These are phyloP conservation scores for Scenedesmus sp. DNA, from an alignment of 163 green algal species.

Conservation along the genomic window DNA sequence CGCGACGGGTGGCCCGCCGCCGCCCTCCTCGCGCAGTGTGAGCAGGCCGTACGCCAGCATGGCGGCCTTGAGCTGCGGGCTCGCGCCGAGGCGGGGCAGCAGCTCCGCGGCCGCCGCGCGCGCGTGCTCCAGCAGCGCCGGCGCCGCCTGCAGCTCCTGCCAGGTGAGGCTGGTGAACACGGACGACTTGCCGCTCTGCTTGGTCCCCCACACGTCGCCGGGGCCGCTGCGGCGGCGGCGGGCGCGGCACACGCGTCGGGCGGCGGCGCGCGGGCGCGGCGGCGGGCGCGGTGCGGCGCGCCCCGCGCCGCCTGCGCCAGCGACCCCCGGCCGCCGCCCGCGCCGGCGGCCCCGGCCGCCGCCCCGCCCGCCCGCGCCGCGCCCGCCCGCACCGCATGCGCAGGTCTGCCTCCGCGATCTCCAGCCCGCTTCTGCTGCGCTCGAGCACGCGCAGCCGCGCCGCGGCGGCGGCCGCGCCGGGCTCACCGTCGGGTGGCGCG, in stretches of 20 bases:
- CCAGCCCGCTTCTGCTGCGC: slow-evolving; percentile 65
- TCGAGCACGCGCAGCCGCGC: slow-evolving; percentile 64
- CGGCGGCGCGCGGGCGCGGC: neutral
- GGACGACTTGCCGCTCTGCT: slow-evolving; percentile 30
- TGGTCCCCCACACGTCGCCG: slow-evolving; percentile 40
- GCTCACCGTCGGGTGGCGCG: neutral
- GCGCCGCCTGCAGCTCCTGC: slow-evolving; percentile 22
- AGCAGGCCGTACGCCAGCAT: slow-evolving; percentile 50
- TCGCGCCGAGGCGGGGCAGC: slow-evolving; percentile 1
- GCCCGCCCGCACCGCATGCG: slow-evolving; percentile 17
- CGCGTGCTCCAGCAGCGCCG: slow-evolving; percentile 32
- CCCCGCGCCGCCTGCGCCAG: too few species aligned
- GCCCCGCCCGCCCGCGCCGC: too few species aligned
- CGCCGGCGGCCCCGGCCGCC: too few species aligned
- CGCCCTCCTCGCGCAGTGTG: neutral
- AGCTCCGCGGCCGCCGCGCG: slow-evolving; percentile 27
- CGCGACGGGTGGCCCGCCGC: slow-evolving; percentile 29
- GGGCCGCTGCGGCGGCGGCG: slow-evolving; percentile 10
- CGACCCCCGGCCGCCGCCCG: too few species aligned
- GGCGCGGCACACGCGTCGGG: neutral
- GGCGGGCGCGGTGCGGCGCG: neutral
- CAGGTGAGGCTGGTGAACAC: slow-evolving; percentile 3
- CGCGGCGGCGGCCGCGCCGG: neutral
- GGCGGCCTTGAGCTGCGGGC: slow-evolving; percentile 32
- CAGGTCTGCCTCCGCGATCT: slow-evolving; percentile 82